Conservation (phyloP, 2,329 filamentous ascomycete genomes). For the Pyricularia sp. region DNA sequence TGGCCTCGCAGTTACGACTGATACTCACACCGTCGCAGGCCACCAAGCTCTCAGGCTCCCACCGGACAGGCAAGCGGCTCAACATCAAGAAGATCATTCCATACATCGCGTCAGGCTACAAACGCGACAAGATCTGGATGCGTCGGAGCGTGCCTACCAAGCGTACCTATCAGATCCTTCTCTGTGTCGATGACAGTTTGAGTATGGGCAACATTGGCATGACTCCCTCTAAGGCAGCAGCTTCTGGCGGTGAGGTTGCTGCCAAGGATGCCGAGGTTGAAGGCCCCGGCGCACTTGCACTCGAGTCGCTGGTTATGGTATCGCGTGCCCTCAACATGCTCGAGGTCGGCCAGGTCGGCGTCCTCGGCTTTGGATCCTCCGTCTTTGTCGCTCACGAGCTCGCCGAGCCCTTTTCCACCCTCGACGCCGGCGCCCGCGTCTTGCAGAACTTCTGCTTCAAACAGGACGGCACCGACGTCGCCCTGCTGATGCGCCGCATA, state of each 20-base stretch:
- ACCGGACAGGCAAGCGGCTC: constrained; percentile 92
- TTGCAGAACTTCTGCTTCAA: constrained; percentile 76
- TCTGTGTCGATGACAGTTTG: constrained; percentile 91
- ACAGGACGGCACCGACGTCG: constrained; percentile 78
- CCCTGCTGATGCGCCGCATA: constrained; percentile 60
- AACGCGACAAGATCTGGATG: constrained; percentile 99
- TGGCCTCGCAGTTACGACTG: constrained; percentile 89
- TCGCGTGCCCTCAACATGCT: constrained; percentile 80
- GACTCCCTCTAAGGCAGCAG: constrained; percentile 73
- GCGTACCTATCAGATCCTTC: constrained; percentile 90
- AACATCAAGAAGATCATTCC: constrained; percentile 99
- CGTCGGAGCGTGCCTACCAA: constrained; percentile 83
- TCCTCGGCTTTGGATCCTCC: constrained; percentile 77
- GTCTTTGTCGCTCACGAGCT: constrained; percentile 82
- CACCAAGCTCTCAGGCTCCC: constrained; percentile 91
- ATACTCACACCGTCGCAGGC: constrained; percentile 91
- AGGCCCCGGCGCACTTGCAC: constrained; percentile 64
- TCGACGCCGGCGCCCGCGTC: constrained; percentile 68
- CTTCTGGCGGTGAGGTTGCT: constrained; percentile 10
- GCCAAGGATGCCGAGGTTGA: constrained; percentile 10
- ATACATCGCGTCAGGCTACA: constrained; percentile 96
- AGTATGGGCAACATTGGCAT: constrained; percentile 75
- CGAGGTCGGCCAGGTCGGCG: constrained; percentile 84
- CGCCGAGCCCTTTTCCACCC: constrained; percentile 64
- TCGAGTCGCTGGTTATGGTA: constrained; percentile 89